These are phyloP conservation scores for Xylariaceae sp. DNA, from an alignment of 2,329 filamentous ascomycete species.

Conservation along the genomic window DNA sequence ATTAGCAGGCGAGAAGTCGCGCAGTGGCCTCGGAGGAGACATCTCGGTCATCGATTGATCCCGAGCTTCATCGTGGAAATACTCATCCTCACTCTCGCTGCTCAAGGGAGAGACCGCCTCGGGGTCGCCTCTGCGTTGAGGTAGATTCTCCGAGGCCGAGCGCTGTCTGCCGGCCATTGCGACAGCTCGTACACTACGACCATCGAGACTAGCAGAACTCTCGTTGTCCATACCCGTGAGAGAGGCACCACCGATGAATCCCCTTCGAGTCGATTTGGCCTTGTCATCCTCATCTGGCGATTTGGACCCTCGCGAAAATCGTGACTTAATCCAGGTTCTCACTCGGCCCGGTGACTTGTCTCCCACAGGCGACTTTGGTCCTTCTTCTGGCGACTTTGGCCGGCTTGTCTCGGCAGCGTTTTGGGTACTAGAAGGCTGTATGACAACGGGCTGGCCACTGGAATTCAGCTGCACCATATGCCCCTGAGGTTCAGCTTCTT, in stretches of 20 bases:
- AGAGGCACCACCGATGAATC: slow-evolving; percentile 52
- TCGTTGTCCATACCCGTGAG: slow-evolving; percentile 41
- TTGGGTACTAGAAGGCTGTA: slow-evolving; percentile 13
- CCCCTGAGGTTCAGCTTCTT: slow-evolving; percentile 15
- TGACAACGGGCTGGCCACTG: slow-evolving; percentile 24
- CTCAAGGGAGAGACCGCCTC: slow-evolving; percentile 27
- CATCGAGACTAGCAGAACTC: slow-evolving; percentile 44
- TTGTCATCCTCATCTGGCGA: slow-evolving; percentile 36
- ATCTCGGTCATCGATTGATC: slow-evolving; percentile 46
- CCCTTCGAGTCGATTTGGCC: slow-evolving; percentile 32
- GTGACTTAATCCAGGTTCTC: slow-evolving; percentile 56
- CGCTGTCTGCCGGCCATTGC: slow-evolving; percentile 41
- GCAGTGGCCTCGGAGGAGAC: slow-evolving; percentile 38
- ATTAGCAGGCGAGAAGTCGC: slow-evolving; percentile 33
- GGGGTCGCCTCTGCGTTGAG: slow-evolving; percentile 17
- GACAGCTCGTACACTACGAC: slow-evolving; percentile 44
- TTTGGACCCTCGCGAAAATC: slow-evolving; percentile 45
- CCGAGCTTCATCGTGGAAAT: slow-evolving; percentile 27
- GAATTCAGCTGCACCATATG: slow-evolving; percentile 21
- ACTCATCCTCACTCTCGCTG: slow-evolving; percentile 37
- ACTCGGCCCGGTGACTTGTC: slow-evolving; percentile 37
- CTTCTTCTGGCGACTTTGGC: slow-evolving; percentile 14
- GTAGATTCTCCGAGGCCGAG: slow-evolving; percentile 14
- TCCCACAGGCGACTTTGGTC: slow-evolving; percentile 24
- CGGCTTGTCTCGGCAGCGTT: slow-evolving; percentile 8